Evolutionary conservation across 2,329 filamentous ascomycete species (phyloP).

Genomic region (Cryphonectria naterciae): DNA sequence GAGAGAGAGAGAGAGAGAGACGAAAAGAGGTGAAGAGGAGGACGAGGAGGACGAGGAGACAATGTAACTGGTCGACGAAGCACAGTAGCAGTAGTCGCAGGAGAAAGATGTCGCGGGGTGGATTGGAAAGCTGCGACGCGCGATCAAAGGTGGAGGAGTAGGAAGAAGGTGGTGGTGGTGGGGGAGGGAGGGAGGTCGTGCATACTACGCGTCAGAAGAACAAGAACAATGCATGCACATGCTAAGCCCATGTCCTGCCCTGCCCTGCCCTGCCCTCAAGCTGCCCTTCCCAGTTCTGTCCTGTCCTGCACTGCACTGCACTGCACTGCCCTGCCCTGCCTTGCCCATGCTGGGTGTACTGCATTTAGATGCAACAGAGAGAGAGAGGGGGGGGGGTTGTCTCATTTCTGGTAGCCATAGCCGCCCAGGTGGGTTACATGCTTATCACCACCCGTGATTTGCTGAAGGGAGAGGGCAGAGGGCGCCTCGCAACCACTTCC

Average conservation of each 20-base stretch:
- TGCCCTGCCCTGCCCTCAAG: background rate
- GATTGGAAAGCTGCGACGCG: background rate
- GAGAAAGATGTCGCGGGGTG: too few species aligned
- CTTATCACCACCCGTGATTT: conserved; percentile 18
- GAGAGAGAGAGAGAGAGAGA: too few species aligned
- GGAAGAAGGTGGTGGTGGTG: too few species aligned
- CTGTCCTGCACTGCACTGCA: background rate
- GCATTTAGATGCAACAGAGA: background rate
- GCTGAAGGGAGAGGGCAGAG: background rate
- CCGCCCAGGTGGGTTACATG: conserved; percentile 25
- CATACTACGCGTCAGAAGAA: background rate
- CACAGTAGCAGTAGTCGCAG: too few species aligned
- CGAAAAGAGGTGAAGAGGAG: background rate
- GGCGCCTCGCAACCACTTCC: conserved; percentile 26
- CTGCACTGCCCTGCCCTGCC: background rate
- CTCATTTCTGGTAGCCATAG: conserved; percentile 17
- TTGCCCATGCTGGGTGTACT: background rate
- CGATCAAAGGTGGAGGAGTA: background rate
- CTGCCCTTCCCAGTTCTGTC: background rate
- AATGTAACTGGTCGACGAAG: background rate
- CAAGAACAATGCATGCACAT: background rate
- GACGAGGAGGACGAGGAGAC: background rate
- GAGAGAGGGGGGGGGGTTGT: background rate
- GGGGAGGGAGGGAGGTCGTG: background rate
- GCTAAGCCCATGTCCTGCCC: background rate